Conservation (phyloP, 2,329 filamentous ascomycete genomes). For the Spiromastix sp. region DNA sequence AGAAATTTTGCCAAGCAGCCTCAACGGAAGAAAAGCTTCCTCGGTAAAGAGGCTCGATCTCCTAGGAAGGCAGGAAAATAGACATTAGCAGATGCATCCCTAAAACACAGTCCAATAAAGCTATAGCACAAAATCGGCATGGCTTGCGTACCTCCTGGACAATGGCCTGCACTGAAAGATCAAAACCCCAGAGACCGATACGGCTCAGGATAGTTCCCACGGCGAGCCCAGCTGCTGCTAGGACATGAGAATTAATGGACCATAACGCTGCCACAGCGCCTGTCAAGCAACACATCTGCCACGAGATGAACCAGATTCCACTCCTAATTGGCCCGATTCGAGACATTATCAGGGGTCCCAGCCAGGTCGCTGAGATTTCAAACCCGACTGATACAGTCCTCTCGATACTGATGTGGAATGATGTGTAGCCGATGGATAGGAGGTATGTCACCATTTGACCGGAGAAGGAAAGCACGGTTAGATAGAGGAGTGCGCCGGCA, state of each 20-base stretch:
- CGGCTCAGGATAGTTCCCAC: constrained; percentile 46
- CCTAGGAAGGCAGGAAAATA: not conserved
- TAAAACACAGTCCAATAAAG: not conserved
- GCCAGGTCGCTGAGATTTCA: constrained; percentile 45
- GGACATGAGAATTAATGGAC: constrained; percentile 16
- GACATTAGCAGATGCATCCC: not conserved
- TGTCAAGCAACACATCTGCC: constrained; percentile 51
- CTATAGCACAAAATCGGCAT: not conserved
- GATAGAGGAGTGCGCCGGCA: constrained; percentile 41
- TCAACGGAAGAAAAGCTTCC: constrained; percentile 56
- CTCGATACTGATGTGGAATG: constrained; percentile 38
- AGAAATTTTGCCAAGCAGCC: constrained; percentile 56
- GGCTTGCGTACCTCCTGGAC: constrained; percentile 45
- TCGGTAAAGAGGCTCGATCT: not conserved
- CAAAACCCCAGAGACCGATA: constrained; percentile 52
- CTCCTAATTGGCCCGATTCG: constrained; percentile 50
- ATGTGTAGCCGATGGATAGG: constrained; percentile 39
- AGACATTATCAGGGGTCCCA: constrained; percentile 40
- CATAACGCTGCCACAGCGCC: constrained; percentile 37
- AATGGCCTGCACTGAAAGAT: constrained; percentile 50
- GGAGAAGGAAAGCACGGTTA: constrained; percentile 46
- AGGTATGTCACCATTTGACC: constrained; percentile 48
- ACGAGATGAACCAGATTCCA: constrained; percentile 61
- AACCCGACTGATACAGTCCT: constrained; percentile 38
- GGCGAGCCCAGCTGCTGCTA: constrained; percentile 37